Evolutionary conservation across 83 land plant genomes (phyloP).

Genomic region (Diphasiastrum complanatum): DNA sequence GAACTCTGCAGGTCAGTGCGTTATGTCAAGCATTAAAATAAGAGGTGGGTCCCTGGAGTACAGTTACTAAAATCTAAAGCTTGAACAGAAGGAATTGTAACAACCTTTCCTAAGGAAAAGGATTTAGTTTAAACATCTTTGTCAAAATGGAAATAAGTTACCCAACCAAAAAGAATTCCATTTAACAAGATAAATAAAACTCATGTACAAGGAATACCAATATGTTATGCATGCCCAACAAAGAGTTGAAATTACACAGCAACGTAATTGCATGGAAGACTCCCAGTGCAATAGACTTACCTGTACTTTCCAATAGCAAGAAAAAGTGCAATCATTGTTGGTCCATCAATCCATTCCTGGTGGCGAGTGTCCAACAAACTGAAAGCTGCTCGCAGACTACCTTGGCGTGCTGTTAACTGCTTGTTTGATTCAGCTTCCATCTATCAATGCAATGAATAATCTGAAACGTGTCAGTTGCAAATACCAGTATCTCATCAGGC

Average conservation of each 20-base stretch:
- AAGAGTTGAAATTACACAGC: too few species aligned
- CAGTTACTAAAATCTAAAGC: too few species aligned
- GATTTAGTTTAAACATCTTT: neutral
- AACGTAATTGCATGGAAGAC: too few species aligned
- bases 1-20: too few species aligned
- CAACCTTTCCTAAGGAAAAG: neutral
- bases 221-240: too few species aligned
- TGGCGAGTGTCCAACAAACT: conserved; percentile 19
- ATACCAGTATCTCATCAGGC: neutral
- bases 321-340: conserved; percentile 25
- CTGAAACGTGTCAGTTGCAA: neutral
- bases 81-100: too few species aligned
- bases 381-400: conserved; percentile 21
- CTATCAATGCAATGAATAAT: neutral
- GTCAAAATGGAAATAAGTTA: neutral
- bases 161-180: too few species aligned
- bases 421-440: conserved; percentile 18
- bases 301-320: conserved; percentile 20
- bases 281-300: too few species aligned
- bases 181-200: too few species aligned
- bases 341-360: conserved; percentile 27
- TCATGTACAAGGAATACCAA: too few species aligned
- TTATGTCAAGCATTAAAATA: too few species aligned
- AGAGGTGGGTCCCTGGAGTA: too few species aligned
- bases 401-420: conserved; percentile 19